Conservation (phyloP, 2,329 filamentous ascomycete genomes). For the Penicillium sp. region DNA sequence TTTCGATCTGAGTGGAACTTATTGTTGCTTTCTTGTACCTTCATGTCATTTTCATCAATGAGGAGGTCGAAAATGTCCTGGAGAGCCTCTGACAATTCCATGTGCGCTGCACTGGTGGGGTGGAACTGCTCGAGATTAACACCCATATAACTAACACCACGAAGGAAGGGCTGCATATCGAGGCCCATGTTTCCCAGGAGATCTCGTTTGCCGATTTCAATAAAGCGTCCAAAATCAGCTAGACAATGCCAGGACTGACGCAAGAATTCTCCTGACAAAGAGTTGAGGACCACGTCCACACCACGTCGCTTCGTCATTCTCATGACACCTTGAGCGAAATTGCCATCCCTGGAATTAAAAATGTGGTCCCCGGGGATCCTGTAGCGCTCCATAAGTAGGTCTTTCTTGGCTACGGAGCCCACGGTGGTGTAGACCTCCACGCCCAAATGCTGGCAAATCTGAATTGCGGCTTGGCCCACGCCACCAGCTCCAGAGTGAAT, state of each 20-base stretch:
- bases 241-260: background rate
- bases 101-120: too few relatives aligned
- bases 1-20: too few relatives aligned
- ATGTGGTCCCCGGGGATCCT: too few relatives aligned
- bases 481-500: conserved; percentile 2
- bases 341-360: too few relatives aligned
- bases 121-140: too few relatives aligned
- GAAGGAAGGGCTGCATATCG: background rate
- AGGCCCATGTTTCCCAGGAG: background rate
- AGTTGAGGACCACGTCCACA: conserved; percentile 1
- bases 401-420: background rate
- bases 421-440: background rate
- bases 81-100: too few relatives aligned
- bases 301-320: conserved; percentile 1
- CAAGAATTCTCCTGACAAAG: background rate
- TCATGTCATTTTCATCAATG: too few relatives aligned
- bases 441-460: background rate
- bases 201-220: background rate
- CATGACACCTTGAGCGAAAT: background rate
- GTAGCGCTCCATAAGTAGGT: too few relatives aligned
- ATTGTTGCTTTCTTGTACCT: too few relatives aligned
- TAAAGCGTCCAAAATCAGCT: background rate
- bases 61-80: too few relatives aligned
- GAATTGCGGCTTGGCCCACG: background rate
- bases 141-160: too few relatives aligned